Conservation (phyloP, 371 early-diverging fungal genomes). For the Mortierella sp. region DNA sequence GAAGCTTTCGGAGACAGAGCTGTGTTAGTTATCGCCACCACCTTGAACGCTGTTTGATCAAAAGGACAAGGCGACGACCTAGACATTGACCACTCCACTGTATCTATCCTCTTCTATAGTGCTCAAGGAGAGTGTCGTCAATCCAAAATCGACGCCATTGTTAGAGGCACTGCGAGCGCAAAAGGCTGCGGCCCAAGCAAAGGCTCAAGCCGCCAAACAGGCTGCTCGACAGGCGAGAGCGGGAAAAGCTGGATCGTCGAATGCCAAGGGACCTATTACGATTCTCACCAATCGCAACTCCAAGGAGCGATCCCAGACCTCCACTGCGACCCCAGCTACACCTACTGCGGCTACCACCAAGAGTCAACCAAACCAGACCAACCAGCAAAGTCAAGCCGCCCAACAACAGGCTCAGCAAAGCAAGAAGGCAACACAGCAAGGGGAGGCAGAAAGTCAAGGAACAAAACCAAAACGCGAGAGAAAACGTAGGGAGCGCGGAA, state of each 20-base stretch:
- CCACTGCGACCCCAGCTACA: background rate
- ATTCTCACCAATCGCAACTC: constrained; percentile 43
- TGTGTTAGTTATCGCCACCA: constrained; percentile 17
- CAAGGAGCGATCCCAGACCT: constrained; percentile 25
- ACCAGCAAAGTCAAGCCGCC: background rate
- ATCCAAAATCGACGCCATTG: constrained; percentile 72
- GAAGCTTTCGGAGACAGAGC: constrained; percentile 45
- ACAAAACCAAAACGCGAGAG: constrained; percentile 25
- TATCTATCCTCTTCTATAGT: constrained; percentile 13
- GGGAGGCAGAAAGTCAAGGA: background rate
- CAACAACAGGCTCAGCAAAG: constrained; percentile 16
- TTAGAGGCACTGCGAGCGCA: constrained; percentile 82
- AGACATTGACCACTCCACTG: background rate
- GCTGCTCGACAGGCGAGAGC: constrained; percentile 54
- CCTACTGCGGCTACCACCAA: constrained; percentile 9
- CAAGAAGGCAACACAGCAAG: constrained; percentile 6
- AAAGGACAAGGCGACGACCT: background rate
- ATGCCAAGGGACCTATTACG: constrained; percentile 31
- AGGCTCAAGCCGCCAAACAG: constrained; percentile 58
- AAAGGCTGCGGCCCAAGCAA: constrained; percentile 74
- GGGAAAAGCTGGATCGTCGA: constrained; percentile 50
- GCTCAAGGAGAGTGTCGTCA: constrained; percentile 32
- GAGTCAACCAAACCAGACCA: constrained; percentile 12
- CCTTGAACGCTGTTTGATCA: background rate
- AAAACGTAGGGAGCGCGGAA: constrained; percentile 17